Evolutionary conservation across 176 grass and related monocot genomes (phyloP).

Genomic region (sorghum (Sorghum bicolor)): DNA sequence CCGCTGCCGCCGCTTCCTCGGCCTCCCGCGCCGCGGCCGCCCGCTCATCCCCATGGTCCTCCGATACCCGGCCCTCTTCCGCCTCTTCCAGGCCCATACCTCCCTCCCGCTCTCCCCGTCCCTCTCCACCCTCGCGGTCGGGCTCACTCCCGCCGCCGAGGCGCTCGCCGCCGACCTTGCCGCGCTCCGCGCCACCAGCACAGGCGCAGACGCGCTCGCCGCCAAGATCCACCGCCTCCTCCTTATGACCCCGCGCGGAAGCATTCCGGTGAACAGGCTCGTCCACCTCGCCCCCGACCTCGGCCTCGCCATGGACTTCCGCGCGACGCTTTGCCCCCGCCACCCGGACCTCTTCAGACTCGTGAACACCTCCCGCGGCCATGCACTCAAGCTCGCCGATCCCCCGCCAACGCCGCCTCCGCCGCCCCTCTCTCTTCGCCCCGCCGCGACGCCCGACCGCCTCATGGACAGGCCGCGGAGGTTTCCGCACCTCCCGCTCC

Average conservation of each 20-base stretch:
- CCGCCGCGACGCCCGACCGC: neutral
- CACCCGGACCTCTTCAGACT: slow-evolving; percentile 49
- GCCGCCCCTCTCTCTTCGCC: slow-evolving; percentile 18
- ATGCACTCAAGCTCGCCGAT: slow-evolving; percentile 38
- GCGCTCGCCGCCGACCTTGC: slow-evolving; percentile 35
- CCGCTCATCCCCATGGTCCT: slow-evolving; percentile 60
- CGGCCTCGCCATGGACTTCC: slow-evolving; percentile 66
- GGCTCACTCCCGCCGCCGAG: slow-evolving; percentile 56
- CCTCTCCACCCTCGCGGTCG: slow-evolving; percentile 46
- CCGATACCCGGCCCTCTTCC: slow-evolving; percentile 68
- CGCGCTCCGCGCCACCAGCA: neutral
- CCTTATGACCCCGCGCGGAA: slow-evolving; percentile 38
- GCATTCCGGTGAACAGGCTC: slow-evolving; percentile 48
- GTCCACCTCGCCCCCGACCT: slow-evolving; percentile 72
- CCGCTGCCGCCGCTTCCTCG: slow-evolving; percentile 61
- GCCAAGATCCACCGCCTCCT: slow-evolving; percentile 58
- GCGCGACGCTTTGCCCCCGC: slow-evolving; percentile 44
- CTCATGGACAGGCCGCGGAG: slow-evolving; percentile 59
- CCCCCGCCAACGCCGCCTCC: slow-evolving; percentile 34
- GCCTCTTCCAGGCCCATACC: slow-evolving; percentile 47
- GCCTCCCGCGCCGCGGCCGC: slow-evolving; percentile 37
- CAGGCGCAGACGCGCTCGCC: slow-evolving; percentile 23
- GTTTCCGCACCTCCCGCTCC: slow-evolving; percentile 60
- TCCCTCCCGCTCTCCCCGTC: slow-evolving; percentile 25
- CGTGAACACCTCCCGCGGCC: slow-evolving; percentile 57